These are phyloP conservation scores for Colletotrichum lentis DNA, from an alignment of 2,329 filamentous ascomycete genomes.

Conservation along the genomic window DNA sequence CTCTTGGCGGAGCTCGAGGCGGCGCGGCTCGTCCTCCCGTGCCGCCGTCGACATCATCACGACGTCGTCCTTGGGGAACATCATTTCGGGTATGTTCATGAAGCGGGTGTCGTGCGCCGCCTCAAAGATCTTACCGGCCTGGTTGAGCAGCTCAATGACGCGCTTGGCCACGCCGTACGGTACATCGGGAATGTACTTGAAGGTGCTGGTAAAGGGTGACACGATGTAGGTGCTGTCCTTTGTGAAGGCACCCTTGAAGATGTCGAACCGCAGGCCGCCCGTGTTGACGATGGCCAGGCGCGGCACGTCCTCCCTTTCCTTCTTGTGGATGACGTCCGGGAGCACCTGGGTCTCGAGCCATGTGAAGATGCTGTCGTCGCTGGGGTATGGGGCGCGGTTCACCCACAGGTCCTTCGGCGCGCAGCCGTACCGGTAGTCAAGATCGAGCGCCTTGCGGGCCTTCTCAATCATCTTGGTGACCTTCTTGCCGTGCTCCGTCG, in stretches of 20 bases:
- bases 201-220: slow-evolving; percentile 84
- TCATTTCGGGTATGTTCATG: slow-evolving; percentile 60
- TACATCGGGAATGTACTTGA: slow-evolving; percentile 80
- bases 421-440: slow-evolving; percentile 83
- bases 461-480: slow-evolving; percentile 74
- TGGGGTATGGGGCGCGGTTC: slow-evolving; percentile 77
- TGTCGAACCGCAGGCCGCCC: slow-evolving; percentile 91
- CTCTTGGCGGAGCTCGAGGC: slow-evolving; percentile 46
- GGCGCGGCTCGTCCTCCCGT: slow-evolving; percentile 41
- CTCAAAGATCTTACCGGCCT: slow-evolving; percentile 59
- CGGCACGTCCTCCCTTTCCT: slow-evolving; percentile 66
- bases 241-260: slow-evolving; percentile 92
- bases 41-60: slow-evolving; percentile 26
- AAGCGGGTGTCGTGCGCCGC: slow-evolving; percentile 53
- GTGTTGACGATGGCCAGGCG: slow-evolving; percentile 84
- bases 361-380: slow-evolving; percentile 78
- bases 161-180: slow-evolving; percentile 78
- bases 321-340: slow-evolving; percentile 68
- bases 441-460: slow-evolving; percentile 73
- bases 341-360: slow-evolving; percentile 82
- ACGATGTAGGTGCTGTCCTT: slow-evolving; percentile 85
- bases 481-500: slow-evolving; percentile 76
- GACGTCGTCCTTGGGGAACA: slow-evolving; percentile 41
- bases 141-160: slow-evolving; percentile 69
- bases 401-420: slow-evolving; percentile 85